phyloP scores from a whole-genome alignment of 2,329 filamentous ascomycete genomes.

The Immersiporthe knoxdaviesiana region DNA sequence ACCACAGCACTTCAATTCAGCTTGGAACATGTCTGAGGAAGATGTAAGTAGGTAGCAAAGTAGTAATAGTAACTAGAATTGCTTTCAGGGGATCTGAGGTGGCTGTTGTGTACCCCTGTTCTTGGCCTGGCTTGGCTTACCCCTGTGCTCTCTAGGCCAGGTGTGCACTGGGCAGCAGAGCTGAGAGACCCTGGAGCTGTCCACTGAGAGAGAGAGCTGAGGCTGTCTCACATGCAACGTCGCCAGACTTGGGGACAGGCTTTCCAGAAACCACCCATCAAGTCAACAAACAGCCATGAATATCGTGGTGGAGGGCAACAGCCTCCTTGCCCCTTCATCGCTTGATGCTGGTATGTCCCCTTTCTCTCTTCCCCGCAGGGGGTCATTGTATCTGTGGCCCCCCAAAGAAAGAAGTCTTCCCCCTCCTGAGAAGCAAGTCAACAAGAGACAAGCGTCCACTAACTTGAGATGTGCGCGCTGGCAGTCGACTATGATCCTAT shows the following conservation, averaged over 20 bases:
- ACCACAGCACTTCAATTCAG: background rate
- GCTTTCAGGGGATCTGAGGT: background rate
- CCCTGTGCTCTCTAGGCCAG: constrained; percentile 1
- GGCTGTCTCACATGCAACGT: constrained; percentile 27
- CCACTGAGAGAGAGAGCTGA: background rate
- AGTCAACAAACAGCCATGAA: constrained; percentile 26
- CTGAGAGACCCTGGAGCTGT: constrained; percentile 11
- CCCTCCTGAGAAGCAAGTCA: too few species aligned
- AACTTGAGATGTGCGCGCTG: background rate
- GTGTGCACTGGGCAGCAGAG: background rate
- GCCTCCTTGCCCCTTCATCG: constrained; percentile 26
- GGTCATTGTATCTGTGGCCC: background rate
- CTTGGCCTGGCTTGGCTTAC: background rate
- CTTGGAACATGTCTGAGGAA: background rate
- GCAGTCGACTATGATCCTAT: constrained; percentile 85
- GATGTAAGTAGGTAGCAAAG: background rate
- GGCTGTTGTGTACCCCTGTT: constrained; percentile 4
- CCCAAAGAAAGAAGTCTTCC: too few species aligned
- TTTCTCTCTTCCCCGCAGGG: background rate
- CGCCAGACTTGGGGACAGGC: constrained; percentile 17
- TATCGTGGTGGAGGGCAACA: constrained; percentile 29
- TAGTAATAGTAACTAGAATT: background rate
- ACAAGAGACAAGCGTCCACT: background rate
- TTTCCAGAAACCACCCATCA: constrained; percentile 5
- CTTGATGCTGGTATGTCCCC: constrained; percentile 34